Percentiles rank a stretch among this genome's conserved stretches.
Conservation (phyloP, 192 early-diverging fungal genomes). For the Backusella morwellensis region DNA sequence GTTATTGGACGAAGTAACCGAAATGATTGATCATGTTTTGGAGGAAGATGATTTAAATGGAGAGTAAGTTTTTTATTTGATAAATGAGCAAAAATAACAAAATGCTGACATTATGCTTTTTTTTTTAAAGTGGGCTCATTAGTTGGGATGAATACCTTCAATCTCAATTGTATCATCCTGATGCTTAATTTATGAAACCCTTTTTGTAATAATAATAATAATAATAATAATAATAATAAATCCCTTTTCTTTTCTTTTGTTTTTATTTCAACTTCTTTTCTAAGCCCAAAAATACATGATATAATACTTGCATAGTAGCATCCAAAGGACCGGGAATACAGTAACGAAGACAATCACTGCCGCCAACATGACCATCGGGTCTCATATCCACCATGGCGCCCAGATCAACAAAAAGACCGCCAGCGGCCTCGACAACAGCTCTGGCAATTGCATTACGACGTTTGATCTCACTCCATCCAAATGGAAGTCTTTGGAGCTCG, state of each 20-base stretch:
- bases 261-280: constrained; percentile 1
- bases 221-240: background rate
- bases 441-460: constrained; percentile 52
- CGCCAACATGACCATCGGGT: constrained; percentile 55
- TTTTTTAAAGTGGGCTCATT: constrained; percentile 45
- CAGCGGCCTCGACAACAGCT: constrained; percentile 45
- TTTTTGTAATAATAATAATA: background rate
- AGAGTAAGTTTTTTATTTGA: constrained; percentile 50
- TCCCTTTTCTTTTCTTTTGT: background rate
- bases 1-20: constrained; percentile 48
- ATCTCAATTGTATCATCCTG: constrained; percentile 47
- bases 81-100: background rate
- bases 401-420: constrained; percentile 51
- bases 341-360: constrained; percentile 54
- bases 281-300: constrained; percentile 29
- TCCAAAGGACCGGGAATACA: constrained; percentile 57
- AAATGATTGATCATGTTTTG: constrained; percentile 73
- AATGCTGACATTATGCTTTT: background rate
- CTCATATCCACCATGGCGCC: constrained; percentile 40
- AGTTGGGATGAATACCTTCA: constrained; percentile 59
- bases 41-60: constrained; percentile 73
- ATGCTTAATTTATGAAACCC: background rate
- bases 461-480: constrained; percentile 37
- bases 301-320: constrained; percentile 38
- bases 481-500: constrained; percentile 36